Evolutionary conservation across 169 alveolate species (phyloP).

Genomic region (Eimeria praecox): DNA sequence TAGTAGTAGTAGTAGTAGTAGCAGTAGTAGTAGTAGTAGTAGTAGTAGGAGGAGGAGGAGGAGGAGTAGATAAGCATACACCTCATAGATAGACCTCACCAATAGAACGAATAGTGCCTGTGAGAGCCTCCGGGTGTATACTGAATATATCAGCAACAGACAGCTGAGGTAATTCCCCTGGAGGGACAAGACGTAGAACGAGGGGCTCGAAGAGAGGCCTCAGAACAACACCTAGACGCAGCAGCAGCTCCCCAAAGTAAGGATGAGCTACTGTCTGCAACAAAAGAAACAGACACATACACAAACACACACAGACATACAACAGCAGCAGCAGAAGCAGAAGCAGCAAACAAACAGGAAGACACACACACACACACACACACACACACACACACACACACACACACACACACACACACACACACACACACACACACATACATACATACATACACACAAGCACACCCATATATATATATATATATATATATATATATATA

Average conservation of each 20-base stretch:
- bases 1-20: background rate
- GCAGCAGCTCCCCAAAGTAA: constrained; percentile 44
- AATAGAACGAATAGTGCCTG: constrained; percentile 77
- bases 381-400: no score
- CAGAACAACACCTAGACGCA: constrained; percentile 69
- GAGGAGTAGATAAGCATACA: no score
- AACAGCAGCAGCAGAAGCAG: background rate
- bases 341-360: background rate
- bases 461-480: no score
- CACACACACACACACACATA: no score
- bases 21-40: no score
- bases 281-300: background rate
- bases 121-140: constrained; percentile 75
- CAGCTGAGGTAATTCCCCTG: constrained; percentile 71
- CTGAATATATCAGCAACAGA: constrained; percentile 79
- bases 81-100: no score
- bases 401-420: no score
- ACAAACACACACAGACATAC: background rate
- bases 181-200: constrained; percentile 41
- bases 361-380: no score
- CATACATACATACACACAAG: no score
- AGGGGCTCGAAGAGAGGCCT: constrained; percentile 73
- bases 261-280: constrained; percentile 77
- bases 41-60: no score
- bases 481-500: no score